Base-by-base conservation (phyloP, 306 rosid genomes). In the Prunus fruticosa region DNA sequence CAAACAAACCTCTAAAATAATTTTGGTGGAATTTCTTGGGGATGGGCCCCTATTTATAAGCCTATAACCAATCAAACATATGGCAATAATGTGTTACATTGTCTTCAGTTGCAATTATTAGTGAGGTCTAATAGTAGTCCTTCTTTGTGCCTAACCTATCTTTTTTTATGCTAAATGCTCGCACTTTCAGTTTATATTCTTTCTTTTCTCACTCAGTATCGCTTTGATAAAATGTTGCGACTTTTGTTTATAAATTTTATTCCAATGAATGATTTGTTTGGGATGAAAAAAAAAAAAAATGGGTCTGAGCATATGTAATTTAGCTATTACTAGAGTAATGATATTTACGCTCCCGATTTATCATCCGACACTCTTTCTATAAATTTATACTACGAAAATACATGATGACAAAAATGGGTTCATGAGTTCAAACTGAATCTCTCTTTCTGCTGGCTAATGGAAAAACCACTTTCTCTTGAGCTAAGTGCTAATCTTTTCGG, bases 11-110 rank as follows among this genome's bases (percentile, higher is more conserved):
- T 32, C 64, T 72, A 75, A 75, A 73, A 34, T 34, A 34, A 5
- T 63, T 51, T 57, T 14, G 22, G 69, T 64, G 69, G 82, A 89
- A 77, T 78, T 69, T 82, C 41, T 78, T 34, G 70, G 51, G 52
- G 50, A 16, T 19, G 69, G 73, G 45, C 12, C 32, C 61, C 61
- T 13, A 27, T 27, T 27, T 27, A 6, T 60, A 11, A 60, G 16
- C 14, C 46, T 70, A 18, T 6, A 38, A 38, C 43, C 6, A 38
- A 38, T 38, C 43, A 38, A 38, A 38, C 43, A 1, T 38, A 34
- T 34, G 41, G 41, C 41, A 1, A 38, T 7, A 38, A 38, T 38
- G 43, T 38, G 43, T 38, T 7, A 38, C 9, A 41, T 38, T 65
- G 28, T 64, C 47, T 34, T 64, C 32, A 18, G 13, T 64, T 64